Base-by-base conservation (phyloP, 2,329 filamentous ascomycete genomes). In the Phialemonium atrogriseum region DNA sequence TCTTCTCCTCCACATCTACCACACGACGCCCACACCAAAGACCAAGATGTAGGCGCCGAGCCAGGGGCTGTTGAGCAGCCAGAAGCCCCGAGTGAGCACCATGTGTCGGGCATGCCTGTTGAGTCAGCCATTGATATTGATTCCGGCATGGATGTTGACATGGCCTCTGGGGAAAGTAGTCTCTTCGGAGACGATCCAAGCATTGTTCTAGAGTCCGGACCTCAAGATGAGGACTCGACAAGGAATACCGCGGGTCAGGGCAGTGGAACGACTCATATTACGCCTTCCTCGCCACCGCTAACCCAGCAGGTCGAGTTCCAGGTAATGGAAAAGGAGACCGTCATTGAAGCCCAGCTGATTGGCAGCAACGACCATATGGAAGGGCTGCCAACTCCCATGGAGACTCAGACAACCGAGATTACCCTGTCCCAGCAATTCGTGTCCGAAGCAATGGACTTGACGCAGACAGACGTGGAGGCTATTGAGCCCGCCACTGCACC, bases 271-370 rank as follows among this genome's bases (percentile, higher is more conserved):
- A 7, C 28, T 8, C 17, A 28, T 10, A 13, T 4, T 8, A 23
- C 14, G 32, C 31, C 13, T 4, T 11, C 31, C 40, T 45, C 24
- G 38, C 39, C 27, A 33, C 40, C 35, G 24, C 24, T 15, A 24
- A 36, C 10, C 23, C 27, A 9, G 27, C 34, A 46, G 22, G 44
- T 46, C 30, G 55, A 49, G 42, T 56, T 55, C 34, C 52, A 57
- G 41, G 21, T 24, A 5, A 19, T 23, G n/a, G n/a, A n/a, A n/a
- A n/a, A n/a, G n/a, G n/a, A n/a, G n/a, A n/a, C n/a, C n/a, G n/a
- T n/a, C n/a, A n/a, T n/a, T n/a, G n/a, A n/a, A n/a, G n/a, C n/a
- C n/a, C 12, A 11, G 12, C 12, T 30, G 15, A 5, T 24, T 21
- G 28, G 19, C 19, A 11, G 7, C 13, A 6, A 5, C 11, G 3